Conservation (phyloP, 176 grass and related monocot species). For the Neostapfia colusana region DNA sequence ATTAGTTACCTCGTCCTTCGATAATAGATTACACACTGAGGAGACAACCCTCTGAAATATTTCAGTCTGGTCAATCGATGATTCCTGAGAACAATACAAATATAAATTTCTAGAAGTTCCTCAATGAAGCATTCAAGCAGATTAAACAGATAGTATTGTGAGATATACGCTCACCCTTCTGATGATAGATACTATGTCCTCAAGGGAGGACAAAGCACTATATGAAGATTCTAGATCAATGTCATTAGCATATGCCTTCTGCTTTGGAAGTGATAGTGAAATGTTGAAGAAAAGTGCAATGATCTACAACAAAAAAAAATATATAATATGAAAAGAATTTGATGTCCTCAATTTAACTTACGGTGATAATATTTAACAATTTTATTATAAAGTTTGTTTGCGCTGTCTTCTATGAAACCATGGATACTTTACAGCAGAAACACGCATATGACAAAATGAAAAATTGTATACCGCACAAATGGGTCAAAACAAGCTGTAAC, state of each 20-base stretch:
- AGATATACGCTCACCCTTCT: constrained; percentile 69
- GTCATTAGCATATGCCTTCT: constrained; percentile 62
- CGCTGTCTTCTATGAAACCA: constrained; percentile 17
- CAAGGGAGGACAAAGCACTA: constrained; percentile 80
- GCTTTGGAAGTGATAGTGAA: constrained; percentile 90
- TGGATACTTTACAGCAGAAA: constrained; percentile 26
- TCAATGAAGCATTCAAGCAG: constrained; percentile 33
- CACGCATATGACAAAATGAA: constrained; percentile 14
- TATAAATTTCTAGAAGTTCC: constrained; percentile 12
- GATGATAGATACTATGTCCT: constrained; percentile 85
- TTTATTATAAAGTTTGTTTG: constrained; percentile 3
- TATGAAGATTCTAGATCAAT: constrained; percentile 94
- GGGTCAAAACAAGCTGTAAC: constrained; percentile 7
- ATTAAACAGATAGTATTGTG: constrained; percentile 38
- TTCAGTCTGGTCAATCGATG: constrained; percentile 88
- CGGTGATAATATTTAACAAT: not conserved
- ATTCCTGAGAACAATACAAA: constrained; percentile 55
- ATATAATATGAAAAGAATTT: constrained; percentile 30
- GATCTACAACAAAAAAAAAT: constrained; percentile 47
- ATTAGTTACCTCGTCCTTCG: constrained; percentile 81
- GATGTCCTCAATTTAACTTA: constrained; percentile 19
- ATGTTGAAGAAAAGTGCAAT: constrained; percentile 91
- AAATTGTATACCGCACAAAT: not conserved
- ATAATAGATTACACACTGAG: constrained; percentile 80
- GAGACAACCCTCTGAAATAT: constrained; percentile 82